These are phyloP conservation scores for Lumnitzera racemosa DNA, from an alignment of 345 rosid species.

Conservation along the genomic window DNA sequence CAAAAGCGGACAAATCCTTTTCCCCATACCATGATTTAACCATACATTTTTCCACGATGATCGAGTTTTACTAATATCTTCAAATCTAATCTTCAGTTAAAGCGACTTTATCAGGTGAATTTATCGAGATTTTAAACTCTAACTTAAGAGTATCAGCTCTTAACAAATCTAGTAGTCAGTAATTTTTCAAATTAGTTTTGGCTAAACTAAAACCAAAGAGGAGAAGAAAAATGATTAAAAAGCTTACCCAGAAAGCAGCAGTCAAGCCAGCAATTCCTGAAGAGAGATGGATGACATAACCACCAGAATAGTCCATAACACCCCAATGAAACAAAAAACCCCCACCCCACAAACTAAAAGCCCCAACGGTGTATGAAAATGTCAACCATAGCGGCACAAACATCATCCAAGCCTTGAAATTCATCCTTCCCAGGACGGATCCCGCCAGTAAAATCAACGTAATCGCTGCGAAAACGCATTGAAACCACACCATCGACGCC, in stretches of 20 bases:
- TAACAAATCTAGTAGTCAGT: too few species aligned
- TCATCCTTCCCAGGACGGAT: conserved; percentile 35
- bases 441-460: conserved; percentile 32
- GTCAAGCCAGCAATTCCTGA: conserved; percentile 36
- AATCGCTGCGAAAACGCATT: conserved; percentile 32
- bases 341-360: conserved; percentile 28
- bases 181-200: too few species aligned
- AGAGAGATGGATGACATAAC: conserved; percentile 33
- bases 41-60: not conserved
- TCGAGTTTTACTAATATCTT: not conserved
- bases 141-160: too few species aligned
- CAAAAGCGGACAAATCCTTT: too few species aligned
- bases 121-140: too few species aligned
- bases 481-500: conserved; percentile 35
- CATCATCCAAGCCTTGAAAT: conserved; percentile 35
- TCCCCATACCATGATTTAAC: too few species aligned
- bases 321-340: conserved; percentile 25
- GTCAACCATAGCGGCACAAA: conserved; percentile 40
- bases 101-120: too few species aligned
- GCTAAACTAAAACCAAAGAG: too few species aligned
- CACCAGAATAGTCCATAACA: conserved; percentile 33
- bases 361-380: conserved; percentile 26
- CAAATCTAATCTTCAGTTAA: too few species aligned
- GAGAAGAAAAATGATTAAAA: not conserved
- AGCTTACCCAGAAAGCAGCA: conserved; percentile 28